Conservation (phyloP, 805 yeast genomes). For the Starmera dryadoides region DNA sequence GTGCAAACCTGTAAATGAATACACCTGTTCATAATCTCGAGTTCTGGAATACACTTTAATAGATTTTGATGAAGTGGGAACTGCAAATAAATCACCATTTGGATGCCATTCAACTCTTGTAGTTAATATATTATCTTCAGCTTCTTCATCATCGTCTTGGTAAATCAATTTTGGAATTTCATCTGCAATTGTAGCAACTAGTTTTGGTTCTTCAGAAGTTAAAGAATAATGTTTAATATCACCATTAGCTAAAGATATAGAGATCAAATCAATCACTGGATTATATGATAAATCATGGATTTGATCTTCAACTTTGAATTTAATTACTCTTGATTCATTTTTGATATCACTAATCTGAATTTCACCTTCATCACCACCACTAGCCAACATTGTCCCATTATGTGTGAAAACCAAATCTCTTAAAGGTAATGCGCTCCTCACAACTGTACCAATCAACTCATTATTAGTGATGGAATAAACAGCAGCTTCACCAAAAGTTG, state of each 20-base stretch:
- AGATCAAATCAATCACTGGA: conserved; percentile 45
- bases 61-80: conserved; percentile 47
- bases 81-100: conserved; percentile 58
- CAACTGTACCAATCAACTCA: conserved; percentile 6
- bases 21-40: conserved; percentile 7
- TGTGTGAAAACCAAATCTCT: conserved; percentile 53
- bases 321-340: conserved; percentile 19
- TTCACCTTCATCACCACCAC: conserved; percentile 65
- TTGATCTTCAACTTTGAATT: conserved; percentile 43
- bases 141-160: conserved; percentile 32
- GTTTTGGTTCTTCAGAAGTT: conserved; percentile 47
- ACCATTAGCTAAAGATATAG: conserved; percentile 57
- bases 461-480: conserved; percentile 13
- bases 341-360: conserved; percentile 39
- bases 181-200: conserved; percentile 35
- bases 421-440: conserved; percentile 25
- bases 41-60: conserved; percentile 33
- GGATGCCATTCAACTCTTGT: conserved; percentile 66
- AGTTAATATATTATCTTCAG: conserved; percentile 34
- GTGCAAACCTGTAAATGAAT: conserved; percentile 19
- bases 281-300: conserved; percentile 49
- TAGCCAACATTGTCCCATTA: conserved; percentile 47
- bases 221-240: conserved; percentile 43
- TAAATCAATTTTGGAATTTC: conserved; percentile 33
- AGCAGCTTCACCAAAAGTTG: conserved; percentile 17